These are phyloP conservation scores for Vickermania spadyakhi DNA, from an alignment of 208 protist species.

Conservation along the genomic window DNA sequence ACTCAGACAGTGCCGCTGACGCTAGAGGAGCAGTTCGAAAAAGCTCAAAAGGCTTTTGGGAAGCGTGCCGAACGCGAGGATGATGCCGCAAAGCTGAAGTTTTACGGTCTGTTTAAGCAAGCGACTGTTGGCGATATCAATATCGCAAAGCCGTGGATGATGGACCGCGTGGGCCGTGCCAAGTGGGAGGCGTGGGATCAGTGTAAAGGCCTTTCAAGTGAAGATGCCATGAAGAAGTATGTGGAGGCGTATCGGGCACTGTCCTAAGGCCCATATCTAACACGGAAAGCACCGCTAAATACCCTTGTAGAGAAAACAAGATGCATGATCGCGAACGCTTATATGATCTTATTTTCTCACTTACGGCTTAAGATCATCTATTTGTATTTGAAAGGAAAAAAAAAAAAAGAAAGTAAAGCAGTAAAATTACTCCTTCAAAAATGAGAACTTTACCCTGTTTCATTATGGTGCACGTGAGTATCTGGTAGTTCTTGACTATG, in stretches of 20 bases:
- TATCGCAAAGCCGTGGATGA: conserved; percentile 53
- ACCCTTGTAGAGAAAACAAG: too few relatives aligned
- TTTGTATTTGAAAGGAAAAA: too few relatives aligned
- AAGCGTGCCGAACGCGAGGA: conserved; percentile 22
- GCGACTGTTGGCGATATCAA: conserved; percentile 78
- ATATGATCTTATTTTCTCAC: too few relatives aligned
- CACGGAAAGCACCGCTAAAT: too few relatives aligned
- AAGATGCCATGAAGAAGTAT: conserved; percentile 84
- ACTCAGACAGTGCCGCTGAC: conserved; percentile 6
- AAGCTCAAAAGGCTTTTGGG: conserved; percentile 42
- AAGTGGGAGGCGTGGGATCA: conserved; percentile 91
- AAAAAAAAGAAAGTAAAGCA: too few relatives aligned
- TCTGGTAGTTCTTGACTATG: too few relatives aligned
- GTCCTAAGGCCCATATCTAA: neutral
- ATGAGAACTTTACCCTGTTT: too few relatives aligned
- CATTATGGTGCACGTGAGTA: too few relatives aligned
- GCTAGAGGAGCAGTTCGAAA: conserved; percentile 42
- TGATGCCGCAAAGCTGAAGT: conserved; percentile 74
- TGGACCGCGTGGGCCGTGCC: conserved; percentile 64
- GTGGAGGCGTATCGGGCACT: conserved; percentile 15
- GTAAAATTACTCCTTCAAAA: too few relatives aligned
- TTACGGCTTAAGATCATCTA: too few relatives aligned
- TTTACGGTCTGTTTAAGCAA: conserved; percentile 86
- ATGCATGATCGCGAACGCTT: too few relatives aligned
- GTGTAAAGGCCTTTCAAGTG: conserved; percentile 64